Evolutionary conservation across 108 stramenopile species (phyloP).

Genomic region (Nitzschia sp.): DNA sequence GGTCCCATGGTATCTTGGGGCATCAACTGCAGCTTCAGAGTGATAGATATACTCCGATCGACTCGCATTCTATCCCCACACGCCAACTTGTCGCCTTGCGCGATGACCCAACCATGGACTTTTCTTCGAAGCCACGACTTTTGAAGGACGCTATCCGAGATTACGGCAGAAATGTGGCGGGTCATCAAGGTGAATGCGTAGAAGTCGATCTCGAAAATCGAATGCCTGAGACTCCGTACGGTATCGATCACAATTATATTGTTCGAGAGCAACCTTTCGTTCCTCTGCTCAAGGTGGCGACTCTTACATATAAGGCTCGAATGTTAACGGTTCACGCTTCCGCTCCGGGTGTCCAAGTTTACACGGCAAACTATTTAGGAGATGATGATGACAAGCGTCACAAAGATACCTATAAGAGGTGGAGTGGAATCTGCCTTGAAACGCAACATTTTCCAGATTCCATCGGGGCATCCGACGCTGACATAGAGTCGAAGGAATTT

Average conservation of each 20-base stretch:
- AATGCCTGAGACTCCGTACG: slow-evolving; percentile 43
- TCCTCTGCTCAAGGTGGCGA: slow-evolving; percentile 24
- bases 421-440: slow-evolving; percentile 85
- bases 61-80: slow-evolving; percentile 67
- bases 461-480: slow-evolving; percentile 13
- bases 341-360: slow-evolving; percentile 87
- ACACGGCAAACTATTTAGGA: slow-evolving; percentile 81
- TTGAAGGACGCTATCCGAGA: slow-evolving; percentile 50
- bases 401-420: slow-evolving; percentile 58
- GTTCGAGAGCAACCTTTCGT: slow-evolving; percentile 34
- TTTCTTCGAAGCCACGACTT: slow-evolving; percentile 18
- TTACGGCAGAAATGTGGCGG: slow-evolving; percentile 36
- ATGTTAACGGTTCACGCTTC: slow-evolving; percentile 53
- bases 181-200: slow-evolving; percentile 12
- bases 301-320: slow-evolving; percentile 20
- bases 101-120: slow-evolving; percentile 63
- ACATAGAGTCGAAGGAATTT: slow-evolving; percentile 38
- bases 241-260: slow-evolving; percentile 87
- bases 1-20: slow-evolving; percentile 50
- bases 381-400: slow-evolving; percentile 30
- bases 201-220: slow-evolving; percentile 24
- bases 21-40: slow-evolving; percentile 59
- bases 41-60: slow-evolving; percentile 66
- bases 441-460: slow-evolving; percentile 88
- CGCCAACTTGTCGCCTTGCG: slow-evolving; percentile 52